A percentile compares a stretch with the other conserved stretches of the same genome.
phyloP scores from a whole-genome alignment of 345 rosid species.

The Linum lewisii region DNA sequence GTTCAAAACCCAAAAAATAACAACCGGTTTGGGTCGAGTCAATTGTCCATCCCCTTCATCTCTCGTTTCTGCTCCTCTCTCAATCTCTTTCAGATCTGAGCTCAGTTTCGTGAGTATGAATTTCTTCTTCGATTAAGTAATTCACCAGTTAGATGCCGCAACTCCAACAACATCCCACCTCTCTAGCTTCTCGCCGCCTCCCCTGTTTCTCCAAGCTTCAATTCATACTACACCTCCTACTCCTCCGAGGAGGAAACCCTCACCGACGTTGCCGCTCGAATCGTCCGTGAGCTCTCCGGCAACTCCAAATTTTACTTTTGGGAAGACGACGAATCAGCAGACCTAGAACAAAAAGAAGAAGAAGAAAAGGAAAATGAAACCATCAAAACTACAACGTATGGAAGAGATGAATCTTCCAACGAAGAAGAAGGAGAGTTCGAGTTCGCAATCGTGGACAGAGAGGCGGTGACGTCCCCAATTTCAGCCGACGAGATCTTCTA shows the following conservation, averaged over 20 bases:
- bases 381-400: not conserved
- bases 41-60: too few relatives aligned
- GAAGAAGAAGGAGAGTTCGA: constrained; percentile 23
- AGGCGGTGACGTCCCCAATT: constrained; percentile 14
- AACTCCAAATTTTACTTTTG: not conserved
- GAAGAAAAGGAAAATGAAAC: not conserved
- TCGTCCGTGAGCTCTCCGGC: constrained; percentile 19
- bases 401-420: not conserved
- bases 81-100: too few relatives aligned
- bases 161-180: not conserved
- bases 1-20: too few relatives aligned
- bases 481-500: constrained; percentile 32
- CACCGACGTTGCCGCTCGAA: constrained; percentile 30
- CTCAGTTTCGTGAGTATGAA: too few relatives aligned
- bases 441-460: constrained; percentile 22
- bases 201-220: constrained; percentile 27
- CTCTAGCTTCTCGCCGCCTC: constrained; percentile 6
- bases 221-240: constrained; percentile 23
- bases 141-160: too few relatives aligned
- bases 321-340: not conserved
- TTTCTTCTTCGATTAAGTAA: too few relatives aligned
- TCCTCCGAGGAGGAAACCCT: constrained; percentile 26
- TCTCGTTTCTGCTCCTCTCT: too few relatives aligned
- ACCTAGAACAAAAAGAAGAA: not conserved
- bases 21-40: too few relatives aligned